Base-by-base conservation (phyloP, 768 basidiomycete genomes). In the Boletus sp. region DNA sequence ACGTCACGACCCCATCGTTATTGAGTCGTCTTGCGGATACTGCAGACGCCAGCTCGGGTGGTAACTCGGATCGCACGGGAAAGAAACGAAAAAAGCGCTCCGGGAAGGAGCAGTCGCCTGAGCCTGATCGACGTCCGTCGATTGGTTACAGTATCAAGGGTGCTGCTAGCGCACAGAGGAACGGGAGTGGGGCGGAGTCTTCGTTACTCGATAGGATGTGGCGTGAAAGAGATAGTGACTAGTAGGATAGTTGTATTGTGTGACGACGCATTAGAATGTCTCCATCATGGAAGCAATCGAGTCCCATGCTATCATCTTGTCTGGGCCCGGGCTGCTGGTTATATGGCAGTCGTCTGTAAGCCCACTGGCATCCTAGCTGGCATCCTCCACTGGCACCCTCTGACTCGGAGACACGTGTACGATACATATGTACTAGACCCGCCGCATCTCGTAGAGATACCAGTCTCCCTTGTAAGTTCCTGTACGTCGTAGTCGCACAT, bases 61-160 rank as follows among this genome's bases (percentile, higher is more conserved):
- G 69, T 30, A 11, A 51, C 12, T 47, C n/a, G 44, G 68, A 70
- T 30, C 67, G 57, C 37, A 10, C 41, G 8, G 67, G 47, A 40
- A 69, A 50, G 47, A 66, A 8, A 49, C 60, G 63, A 44, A 61
- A 35, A 45, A 71, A 61, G 39, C 60, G 66, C 20, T 6, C 39
- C n/a, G 58, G 61, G 32, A 66, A 50, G 59, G 66, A 61, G 46
- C 56, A 46, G 32, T 65, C 67, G 41, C 59, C 64, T 41, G 70
- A 72, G 46, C 64, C 64, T 52, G 71, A 75, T 63, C 70, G 67
- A 56, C 63, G 63, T 60, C 76, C 77, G 11, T 65, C 67, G 41
- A 74, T 72, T n/a, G 82, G 80, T 40, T 78, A 70, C 59, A 82
- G 79, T 60, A 84, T 84, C 60, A 82, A 78, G 62, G 83, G 83